A percentile compares a stretch with the other conserved stretches of the same genome.
phyloP scores from a whole-genome alignment of 768 basidiomycete species.

The Tremella yokohamensis region DNA sequence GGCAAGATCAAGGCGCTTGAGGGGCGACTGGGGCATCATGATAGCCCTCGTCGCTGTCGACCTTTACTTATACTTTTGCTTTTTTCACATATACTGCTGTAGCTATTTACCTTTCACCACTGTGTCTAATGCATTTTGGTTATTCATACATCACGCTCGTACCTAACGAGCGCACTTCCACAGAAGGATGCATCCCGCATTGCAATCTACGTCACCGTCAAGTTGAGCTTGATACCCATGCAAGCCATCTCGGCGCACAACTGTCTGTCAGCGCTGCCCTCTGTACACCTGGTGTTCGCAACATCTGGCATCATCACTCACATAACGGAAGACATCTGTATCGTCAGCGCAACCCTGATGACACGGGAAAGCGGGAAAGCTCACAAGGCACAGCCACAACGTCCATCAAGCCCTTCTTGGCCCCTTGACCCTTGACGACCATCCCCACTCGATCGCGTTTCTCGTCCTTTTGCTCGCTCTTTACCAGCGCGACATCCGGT shows the following conservation, averaged over 20 bases:
- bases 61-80: too few relatives aligned
- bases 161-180: too few relatives aligned
- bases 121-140: too few relatives aligned
- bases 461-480: slow-evolving; percentile 60
- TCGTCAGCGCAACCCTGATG: slow-evolving; percentile 4
- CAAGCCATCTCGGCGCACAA: slow-evolving; percentile 78
- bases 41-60: too few relatives aligned
- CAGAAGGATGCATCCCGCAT: too few relatives aligned
- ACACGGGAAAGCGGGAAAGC: slow-evolving; percentile 48
- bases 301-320: slow-evolving; percentile 2
- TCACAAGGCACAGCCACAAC: slow-evolving; percentile 89
- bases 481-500: slow-evolving; percentile 58
- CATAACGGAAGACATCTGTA: slow-evolving; percentile 2
- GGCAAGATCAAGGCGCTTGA: too few relatives aligned
- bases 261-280: slow-evolving; percentile 11
- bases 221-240: slow-evolving; percentile 90
- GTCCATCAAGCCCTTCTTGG: slow-evolving; percentile 62
- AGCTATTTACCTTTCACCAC: too few relatives aligned
- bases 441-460: slow-evolving; percentile 54
- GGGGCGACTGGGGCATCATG: too few relatives aligned
- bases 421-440: slow-evolving; percentile 57
- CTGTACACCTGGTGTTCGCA: not conserved
- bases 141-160: too few relatives aligned
- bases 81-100: too few relatives aligned
- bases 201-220: slow-evolving; percentile 64